Base-by-base conservation (phyloP, 2,329 filamentous ascomycete species). In the Nemania sp. region DNA sequence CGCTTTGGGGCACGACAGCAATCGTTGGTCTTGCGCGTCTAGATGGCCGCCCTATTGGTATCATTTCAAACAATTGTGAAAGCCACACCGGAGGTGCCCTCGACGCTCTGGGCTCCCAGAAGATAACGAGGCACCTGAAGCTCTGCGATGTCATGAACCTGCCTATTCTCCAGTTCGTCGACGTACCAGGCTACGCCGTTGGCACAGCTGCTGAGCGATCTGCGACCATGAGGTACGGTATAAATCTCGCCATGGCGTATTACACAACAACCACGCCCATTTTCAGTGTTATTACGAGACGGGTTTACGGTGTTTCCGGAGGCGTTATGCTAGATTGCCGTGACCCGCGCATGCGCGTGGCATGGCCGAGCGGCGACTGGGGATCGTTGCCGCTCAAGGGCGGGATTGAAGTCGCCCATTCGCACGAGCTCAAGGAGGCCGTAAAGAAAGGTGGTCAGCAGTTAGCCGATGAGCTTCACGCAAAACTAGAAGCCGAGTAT, bases 301-400 rank as follows among this genome's bases (percentile, higher is more conserved):
- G 68, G 27, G 68, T 52, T 10, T 70, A 70, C 18, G 68, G 68
- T 5, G 68, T 68, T 22, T 62, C 68, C 1, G 68, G 62, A 13
- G 68, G 66, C 13, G 68, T 68, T 0, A 70, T 70, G 68, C 59
- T 68, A 1, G 68, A 70, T 29, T 70, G 68, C n/a, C 68, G 68
- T 4, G 66, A 70, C 24, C 68, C 68, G 7, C 62, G 68, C 10
- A 68, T 66, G 68, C 65, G 68, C 13, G 66, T 70, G n/a, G 68
- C 68, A 11, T 70, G 68, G 68, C 68, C 68, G 2, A 66, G 68
- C 29, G 68, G 68, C 15, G 68, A 70, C 24, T 70, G 68, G 68
- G 68, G 68, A 0, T 70, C 68, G 32, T 52, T 70, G 38, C 68
- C 68, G 26, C 66, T 70, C 2, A 68, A 63, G 43, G 68, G 68